Evolutionary conservation across 2,329 filamentous ascomycete species (phyloP), one percentile per base, ranked within the genome.

Genomic region (Zasmidium citrigriseum): DNA sequence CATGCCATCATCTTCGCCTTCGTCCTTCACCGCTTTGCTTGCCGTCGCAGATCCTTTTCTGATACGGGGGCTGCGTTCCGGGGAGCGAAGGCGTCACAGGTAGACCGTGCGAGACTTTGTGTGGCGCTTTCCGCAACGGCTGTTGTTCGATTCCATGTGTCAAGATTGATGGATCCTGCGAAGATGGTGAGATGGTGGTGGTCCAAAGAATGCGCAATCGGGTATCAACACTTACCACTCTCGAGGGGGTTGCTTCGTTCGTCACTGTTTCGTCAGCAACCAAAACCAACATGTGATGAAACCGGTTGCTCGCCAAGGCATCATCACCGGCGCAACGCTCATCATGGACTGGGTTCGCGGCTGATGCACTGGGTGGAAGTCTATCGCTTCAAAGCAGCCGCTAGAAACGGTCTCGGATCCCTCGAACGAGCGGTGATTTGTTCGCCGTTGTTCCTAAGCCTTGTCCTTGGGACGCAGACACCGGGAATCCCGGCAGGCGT

Each of bases 371-470:
- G 46, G 16, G 46, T 24, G 44, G 34, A 44, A 57, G 55, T 59
- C 45, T 54, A 50, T 51, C 50, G 29, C 27, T n/a, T 9, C 34
- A 49, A 27, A 45, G 18, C 27, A 44, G 11, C n/a, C 55, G 60
- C 57, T 59, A 59, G 52, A 55, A 64, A 50, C 48, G 59, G 46
- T 38, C 10, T 27, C 45, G 34, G 51, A 46, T 44, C 51, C 18
- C 54, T 49, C 23, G 21, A 49, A 38, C 11, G 34, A 44, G 29
- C 38, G n/a, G 18, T 47, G 52, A 53, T 27, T 60, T 49, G 55
- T 56, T 58, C 52, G 44, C 44, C 29, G 38, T 45, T 47, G 49
- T 23, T n/a, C 52, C 58, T 29, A 48, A 54, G 41, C 53, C 58
- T 57, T 56, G 54, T 38, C 25, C 48, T 46, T 55, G 38, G 51